These are phyloP conservation scores for Butyriboletus appendiculatus DNA, from an alignment of 1,284 basidiomycete species.

Conservation along the genomic window DNA sequence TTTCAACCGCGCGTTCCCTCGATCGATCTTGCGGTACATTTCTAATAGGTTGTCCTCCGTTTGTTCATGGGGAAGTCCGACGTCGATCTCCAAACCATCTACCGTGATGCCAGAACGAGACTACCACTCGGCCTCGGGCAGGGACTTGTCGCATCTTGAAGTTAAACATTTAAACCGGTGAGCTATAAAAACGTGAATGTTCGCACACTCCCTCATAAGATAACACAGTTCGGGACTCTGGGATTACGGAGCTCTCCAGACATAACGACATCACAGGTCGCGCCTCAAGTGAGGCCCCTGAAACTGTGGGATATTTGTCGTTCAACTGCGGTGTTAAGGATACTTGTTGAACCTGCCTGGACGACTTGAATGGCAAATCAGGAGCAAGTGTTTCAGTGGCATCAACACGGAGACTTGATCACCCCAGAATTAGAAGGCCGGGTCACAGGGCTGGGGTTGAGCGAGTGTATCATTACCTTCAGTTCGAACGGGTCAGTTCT, in stretches of 20 bases:
- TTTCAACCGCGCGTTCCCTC: no score
- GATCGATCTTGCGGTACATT: no score
- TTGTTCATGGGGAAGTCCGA: no score
- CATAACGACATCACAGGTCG: background rate
- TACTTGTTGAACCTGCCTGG: background rate
- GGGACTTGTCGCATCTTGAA: background rate
- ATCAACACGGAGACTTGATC: background rate
- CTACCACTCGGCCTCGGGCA: no score
- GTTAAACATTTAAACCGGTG: background rate
- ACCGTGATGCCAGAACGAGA: no score
- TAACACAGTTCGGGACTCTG: background rate
- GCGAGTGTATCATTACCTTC: no score
- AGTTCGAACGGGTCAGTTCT: background rate
- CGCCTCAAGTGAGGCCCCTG: constrained; percentile 1
- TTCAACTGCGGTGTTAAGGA: constrained; percentile 10
- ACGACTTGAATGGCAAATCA: background rate
- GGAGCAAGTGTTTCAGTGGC: constrained; percentile 8
- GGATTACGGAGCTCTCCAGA: background rate
- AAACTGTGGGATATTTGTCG: constrained; percentile 6
- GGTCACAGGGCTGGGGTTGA: no score
- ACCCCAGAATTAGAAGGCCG: background rate
- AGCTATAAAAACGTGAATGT: background rate
- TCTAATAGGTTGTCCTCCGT: no score
- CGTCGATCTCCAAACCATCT: no score
- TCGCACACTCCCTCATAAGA: background rate